Evolutionary conservation across 164 flowering plant species (phyloP).

Genomic region (Buxus sempervirens): DNA sequence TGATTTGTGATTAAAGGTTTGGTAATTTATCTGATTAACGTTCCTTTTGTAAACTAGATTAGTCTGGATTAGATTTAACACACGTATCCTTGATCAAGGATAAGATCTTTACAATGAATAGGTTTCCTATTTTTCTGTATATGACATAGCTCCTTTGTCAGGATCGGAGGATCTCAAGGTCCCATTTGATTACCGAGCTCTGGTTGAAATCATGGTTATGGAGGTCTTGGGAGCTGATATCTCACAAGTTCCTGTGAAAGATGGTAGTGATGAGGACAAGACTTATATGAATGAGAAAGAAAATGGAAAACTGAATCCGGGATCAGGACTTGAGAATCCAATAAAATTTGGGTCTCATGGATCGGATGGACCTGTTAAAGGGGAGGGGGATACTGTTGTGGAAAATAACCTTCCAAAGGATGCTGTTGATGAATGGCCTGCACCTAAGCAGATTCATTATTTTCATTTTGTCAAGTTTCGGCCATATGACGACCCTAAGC

Average conservation of each 20-base stretch:
- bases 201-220: constrained; percentile 45
- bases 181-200: constrained; percentile 6
- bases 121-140: not conserved
- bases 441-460: constrained; percentile 48
- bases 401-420: constrained; percentile 56
- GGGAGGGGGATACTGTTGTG: constrained; percentile 30
- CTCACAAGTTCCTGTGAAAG: constrained; percentile 39
- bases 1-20: not conserved
- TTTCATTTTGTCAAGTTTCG: constrained; percentile 63
- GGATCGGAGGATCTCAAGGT: constrained; percentile 5
- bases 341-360: constrained; percentile 67
- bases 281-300: constrained; percentile 28
- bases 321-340: constrained; percentile 28
- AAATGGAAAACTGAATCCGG: constrained; percentile 40
- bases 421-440: constrained; percentile 91
- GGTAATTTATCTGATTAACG: not conserved
- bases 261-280: constrained; percentile 22
- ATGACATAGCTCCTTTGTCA: not conserved
- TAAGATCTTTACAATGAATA: not conserved
- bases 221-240: constrained; percentile 59
- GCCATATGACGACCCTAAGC: constrained; percentile 64
- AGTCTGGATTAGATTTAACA: not conserved
- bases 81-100: too few species aligned
- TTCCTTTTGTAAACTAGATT: too few species aligned
- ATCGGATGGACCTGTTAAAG: constrained; percentile 40